Conservation (phyloP, 176 grass and related monocot species). For the Aegilops sharonensis region DNA sequence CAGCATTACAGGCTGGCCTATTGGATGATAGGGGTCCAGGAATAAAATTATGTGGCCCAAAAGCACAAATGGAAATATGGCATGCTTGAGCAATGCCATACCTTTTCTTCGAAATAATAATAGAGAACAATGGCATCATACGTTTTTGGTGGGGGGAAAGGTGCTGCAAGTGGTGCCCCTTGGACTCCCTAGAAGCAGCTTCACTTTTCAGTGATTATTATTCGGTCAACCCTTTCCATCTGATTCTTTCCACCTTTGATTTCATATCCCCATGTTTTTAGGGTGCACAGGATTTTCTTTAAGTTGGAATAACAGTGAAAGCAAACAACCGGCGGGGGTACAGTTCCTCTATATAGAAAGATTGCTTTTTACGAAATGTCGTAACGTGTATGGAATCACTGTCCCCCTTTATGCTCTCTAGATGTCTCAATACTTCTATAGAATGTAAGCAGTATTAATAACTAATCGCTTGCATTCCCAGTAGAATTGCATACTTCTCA, state of each 20-base stretch:
- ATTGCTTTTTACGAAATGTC: background rate
- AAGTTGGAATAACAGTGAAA: constrained; percentile 7
- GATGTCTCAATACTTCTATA: background rate
- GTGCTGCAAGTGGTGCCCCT: background rate
- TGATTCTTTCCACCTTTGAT: constrained; percentile 8
- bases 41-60: constrained; percentile 23
- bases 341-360: background rate
- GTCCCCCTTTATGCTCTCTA: background rate
- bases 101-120: constrained; percentile 12
- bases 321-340: background rate
- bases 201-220: constrained; percentile 10
- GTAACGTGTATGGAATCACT: constrained; percentile 6
- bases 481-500: background rate
- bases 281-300: constrained; percentile 7
- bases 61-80: background rate
- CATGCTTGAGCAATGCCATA: constrained; percentile 1
- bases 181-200: constrained; percentile 13
- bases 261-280: background rate
- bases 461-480: background rate
- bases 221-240: constrained; percentile 35
- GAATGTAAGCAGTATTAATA: background rate
- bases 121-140: constrained; percentile 1
- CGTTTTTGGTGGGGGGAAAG: constrained; percentile 34
- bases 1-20: background rate
- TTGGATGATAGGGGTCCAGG: constrained; percentile 15